Conservation (phyloP, 164 flowering plant genomes). For the Echeveria elegans region DNA sequence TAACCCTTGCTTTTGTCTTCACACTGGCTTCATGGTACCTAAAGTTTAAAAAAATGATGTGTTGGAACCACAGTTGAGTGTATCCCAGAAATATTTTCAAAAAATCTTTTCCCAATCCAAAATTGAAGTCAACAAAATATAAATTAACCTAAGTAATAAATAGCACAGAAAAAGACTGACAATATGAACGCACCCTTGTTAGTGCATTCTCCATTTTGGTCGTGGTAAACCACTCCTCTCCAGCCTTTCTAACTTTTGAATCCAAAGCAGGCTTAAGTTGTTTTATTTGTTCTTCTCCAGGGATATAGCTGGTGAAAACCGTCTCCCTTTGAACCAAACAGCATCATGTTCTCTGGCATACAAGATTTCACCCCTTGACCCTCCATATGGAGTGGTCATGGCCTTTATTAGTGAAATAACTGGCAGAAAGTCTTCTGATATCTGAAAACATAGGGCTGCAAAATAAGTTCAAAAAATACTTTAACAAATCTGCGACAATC, state of each 20-base stretch:
- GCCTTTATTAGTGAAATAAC: slow-evolving; percentile 71
- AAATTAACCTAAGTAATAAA: too few relatives aligned
- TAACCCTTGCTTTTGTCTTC: slow-evolving; percentile 61
- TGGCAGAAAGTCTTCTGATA: slow-evolving; percentile 83
- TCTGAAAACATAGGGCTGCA: neutral
- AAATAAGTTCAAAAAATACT: neutral
- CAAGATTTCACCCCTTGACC: slow-evolving; percentile 81
- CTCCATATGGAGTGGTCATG: slow-evolving; percentile 68
- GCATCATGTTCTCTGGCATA: slow-evolving; percentile 90
- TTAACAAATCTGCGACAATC: too few relatives aligned
- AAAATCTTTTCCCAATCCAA: too few relatives aligned
- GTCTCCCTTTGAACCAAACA: slow-evolving; percentile 95
- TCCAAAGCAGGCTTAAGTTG: slow-evolving; percentile 77
- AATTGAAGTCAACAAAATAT: too few relatives aligned
- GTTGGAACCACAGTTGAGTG: neutral
- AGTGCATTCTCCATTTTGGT: slow-evolving; percentile 75
- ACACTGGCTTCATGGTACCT: slow-evolving; percentile 87
- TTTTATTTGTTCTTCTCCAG: slow-evolving; percentile 88
- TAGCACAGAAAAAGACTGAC: too few relatives aligned
- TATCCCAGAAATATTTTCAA: too few relatives aligned
- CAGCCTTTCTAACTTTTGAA: slow-evolving; percentile 89
- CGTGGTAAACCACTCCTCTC: slow-evolving; percentile 97
- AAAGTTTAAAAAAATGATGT: slow-evolving; percentile 11
- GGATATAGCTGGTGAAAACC: slow-evolving; percentile 63
- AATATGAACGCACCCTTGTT: slow-evolving; percentile 38